A percentile compares a stretch with the other conserved stretches of the same genome.
Conservation (phyloP, 75 land plant genomes). For the Sequoia sempervirens region DNA sequence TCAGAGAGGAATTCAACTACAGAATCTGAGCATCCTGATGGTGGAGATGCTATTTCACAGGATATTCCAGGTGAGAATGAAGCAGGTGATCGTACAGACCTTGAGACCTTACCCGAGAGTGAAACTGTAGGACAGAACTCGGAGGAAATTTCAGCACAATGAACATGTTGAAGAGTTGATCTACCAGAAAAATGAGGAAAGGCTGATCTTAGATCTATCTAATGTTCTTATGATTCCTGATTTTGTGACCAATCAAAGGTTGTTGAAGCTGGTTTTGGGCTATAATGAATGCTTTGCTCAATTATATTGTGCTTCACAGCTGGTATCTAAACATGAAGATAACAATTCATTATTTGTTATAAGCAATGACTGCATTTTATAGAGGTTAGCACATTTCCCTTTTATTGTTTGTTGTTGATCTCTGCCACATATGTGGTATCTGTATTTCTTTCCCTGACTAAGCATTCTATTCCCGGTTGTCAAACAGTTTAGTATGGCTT, state of each 20-base stretch:
- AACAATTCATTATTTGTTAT: neutral
- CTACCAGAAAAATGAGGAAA: neutral
- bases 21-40: neutral
- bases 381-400: neutral
- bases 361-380: neutral
- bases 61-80: conserved; percentile 26
- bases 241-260: neutral
- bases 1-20: neutral
- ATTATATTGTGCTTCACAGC: neutral
- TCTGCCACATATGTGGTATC: neutral
- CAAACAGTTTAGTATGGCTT: neutral
- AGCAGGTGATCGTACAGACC: conserved; percentile 25
- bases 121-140: conserved; percentile 16
- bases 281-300: neutral
- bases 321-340: neutral
- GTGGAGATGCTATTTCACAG: conserved; percentile 16
- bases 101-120: conserved; percentile 29
- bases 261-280: neutral
- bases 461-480: neutral
- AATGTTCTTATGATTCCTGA: neutral
- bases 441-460: neutral
- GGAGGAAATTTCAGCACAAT: conserved; percentile 30
- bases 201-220: neutral
- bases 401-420: neutral
- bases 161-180: conserved; percentile 1